Conservation (phyloP, 495 filamentous ascomycete genomes). For the Hapsidospora chrysogenum region DNA sequence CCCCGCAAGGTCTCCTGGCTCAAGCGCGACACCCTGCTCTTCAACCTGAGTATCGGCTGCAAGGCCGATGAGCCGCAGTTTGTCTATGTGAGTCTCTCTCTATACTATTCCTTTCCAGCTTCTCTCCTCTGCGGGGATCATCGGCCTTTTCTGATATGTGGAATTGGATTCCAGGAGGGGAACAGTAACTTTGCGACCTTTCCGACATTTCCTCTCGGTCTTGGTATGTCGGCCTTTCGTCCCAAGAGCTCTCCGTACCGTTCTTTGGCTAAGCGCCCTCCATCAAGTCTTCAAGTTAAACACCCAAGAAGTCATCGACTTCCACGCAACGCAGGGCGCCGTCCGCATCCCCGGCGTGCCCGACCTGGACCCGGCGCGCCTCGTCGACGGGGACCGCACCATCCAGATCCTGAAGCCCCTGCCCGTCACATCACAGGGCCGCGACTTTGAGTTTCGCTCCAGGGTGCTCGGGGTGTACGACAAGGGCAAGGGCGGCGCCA, state of each 20-base stretch:
- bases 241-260: not conserved
- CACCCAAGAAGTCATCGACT: constrained; percentile 65
- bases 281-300: constrained; percentile 76
- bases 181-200: no score
- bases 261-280: no score
- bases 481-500: constrained; percentile 67
- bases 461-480: constrained; percentile 44
- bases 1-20: no score
- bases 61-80: no score
- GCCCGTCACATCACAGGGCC: constrained; percentile 52
- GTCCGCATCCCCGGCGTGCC: constrained; percentile 59
- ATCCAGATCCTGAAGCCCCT: constrained; percentile 64
- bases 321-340: constrained; percentile 48
- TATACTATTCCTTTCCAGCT: not conserved
- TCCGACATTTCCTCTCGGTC: no score
- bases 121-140: no score
- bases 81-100: no score
- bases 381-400: constrained; percentile 71
- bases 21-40: no score
- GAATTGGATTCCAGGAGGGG: no score
- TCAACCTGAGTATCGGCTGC: no score
- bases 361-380: constrained; percentile 51
- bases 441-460: constrained; percentile 2
- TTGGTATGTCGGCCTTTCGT: no score
- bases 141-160: no score